phyloP scores from a whole-genome alignment of 176 grass and related monocot genomes.

The Aegilops bicornis region DNA sequence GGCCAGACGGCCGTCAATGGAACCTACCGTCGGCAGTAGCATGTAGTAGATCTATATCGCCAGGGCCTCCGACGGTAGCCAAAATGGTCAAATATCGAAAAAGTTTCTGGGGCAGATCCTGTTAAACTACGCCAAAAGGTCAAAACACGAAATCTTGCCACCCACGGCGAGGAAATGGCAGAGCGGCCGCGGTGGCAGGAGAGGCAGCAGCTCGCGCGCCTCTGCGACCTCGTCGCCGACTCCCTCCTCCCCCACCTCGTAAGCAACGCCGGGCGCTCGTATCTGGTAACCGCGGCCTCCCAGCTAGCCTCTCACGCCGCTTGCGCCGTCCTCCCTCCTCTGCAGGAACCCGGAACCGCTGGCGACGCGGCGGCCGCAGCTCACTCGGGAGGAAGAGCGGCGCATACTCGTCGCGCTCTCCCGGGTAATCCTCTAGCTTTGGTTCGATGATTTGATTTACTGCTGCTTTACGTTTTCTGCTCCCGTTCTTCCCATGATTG shows the following conservation, averaged over 20 bases:
- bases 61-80: too few relatives aligned
- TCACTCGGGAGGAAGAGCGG: constrained; percentile 56
- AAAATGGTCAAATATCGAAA: too few relatives aligned
- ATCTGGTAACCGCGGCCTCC: background rate
- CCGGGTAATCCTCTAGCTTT: constrained; percentile 27
- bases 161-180: constrained; percentile 6
- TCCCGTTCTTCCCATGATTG: background rate
- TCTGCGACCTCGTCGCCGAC: constrained; percentile 58
- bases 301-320: constrained; percentile 11
- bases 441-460: background rate
- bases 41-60: too few relatives aligned
- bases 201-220: constrained; percentile 37
- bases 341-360: constrained; percentile 40
- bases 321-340: background rate
- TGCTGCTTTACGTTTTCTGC: background rate
- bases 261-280: background rate
- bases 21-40: too few relatives aligned
- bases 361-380: background rate
- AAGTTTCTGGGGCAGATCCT: too few relatives aligned
- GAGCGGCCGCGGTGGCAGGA: constrained; percentile 15
- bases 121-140: too few relatives aligned
- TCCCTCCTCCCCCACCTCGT: constrained; percentile 55
- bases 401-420: constrained; percentile 54
- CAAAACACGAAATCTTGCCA: too few relatives aligned
- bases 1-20: too few relatives aligned